These are phyloP conservation scores for Marchantia polymorpha DNA, from an alignment of 225 moss, liverwort and hornwort species.

Conservation along the genomic window DNA sequence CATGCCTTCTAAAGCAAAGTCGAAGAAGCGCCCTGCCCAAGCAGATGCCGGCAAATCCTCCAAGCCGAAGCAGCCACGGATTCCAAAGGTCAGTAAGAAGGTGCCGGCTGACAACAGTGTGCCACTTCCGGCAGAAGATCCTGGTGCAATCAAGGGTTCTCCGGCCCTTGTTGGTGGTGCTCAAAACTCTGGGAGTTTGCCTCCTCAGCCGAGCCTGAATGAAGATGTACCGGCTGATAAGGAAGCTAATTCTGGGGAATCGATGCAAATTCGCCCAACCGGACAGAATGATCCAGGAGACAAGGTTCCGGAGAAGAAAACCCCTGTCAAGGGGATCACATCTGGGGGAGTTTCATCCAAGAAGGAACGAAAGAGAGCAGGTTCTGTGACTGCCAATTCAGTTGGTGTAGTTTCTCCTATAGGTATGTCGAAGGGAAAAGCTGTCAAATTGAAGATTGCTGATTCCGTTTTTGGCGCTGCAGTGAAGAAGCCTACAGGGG, in stretches of 20 bases:
- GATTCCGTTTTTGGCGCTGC: background rate
- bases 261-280: background rate
- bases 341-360: background rate
- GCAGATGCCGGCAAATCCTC: conserved; percentile 60
- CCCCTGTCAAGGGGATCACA: background rate
- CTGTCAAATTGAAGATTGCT: conserved; percentile 19
- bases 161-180: background rate
- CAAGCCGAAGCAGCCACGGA: conserved; percentile 64
- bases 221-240: background rate
- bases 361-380: background rate
- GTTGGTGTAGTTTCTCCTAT: background rate
- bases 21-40: conserved; percentile 58
- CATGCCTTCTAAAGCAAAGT: conserved; percentile 50
- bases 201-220: background rate
- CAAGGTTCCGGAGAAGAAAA: background rate
- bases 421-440: conserved; percentile 21
- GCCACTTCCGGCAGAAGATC: background rate
- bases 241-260: background rate
- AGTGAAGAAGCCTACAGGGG: conserved; percentile 1
- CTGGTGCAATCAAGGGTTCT: background rate
- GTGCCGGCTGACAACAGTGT: background rate
- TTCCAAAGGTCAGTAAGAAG: conserved; percentile 48
- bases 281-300: conserved; percentile 9
- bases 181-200: background rate
- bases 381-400: background rate